These are phyloP conservation scores for Mallotus nudiflorus DNA, from an alignment of 345 rosid species.

Conservation along the genomic window DNA sequence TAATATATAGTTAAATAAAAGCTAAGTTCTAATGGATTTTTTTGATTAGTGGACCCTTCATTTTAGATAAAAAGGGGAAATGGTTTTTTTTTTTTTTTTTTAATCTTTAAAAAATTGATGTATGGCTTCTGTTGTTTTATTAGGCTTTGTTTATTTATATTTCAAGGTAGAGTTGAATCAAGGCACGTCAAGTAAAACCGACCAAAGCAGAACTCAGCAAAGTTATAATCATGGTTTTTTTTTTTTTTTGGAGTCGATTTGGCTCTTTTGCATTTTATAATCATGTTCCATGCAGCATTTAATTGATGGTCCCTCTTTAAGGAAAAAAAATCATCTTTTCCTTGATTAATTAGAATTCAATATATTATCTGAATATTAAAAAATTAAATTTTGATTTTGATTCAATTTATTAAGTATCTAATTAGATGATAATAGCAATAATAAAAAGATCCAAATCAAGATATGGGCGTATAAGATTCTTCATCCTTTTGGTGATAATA, in stretches of 20 bases:
- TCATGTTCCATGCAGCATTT: no score
- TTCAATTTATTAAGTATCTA: no score
- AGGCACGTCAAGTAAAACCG: conserved; percentile 18
- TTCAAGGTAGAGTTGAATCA: conserved; percentile 10
- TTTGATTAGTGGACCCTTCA: not conserved
- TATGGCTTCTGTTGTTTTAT: not conserved
- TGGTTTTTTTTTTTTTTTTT: not conserved
- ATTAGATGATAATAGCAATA: no score
- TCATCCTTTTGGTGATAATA: not conserved
- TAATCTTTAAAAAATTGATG: not conserved
- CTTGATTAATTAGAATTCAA: no score
- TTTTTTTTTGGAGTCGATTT: not conserved
- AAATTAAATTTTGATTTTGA: no score
- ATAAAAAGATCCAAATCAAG: not conserved
- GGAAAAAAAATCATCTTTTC: no score
- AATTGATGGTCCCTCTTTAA: no score
- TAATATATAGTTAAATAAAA: no score
- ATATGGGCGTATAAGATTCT: not conserved
- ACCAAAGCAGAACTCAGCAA: conserved; percentile 10
- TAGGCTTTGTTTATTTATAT: no score
- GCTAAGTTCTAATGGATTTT: not conserved
- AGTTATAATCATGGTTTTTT: not conserved
- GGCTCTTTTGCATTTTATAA: no score
- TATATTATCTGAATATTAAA: no score
- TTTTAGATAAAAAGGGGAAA: not conserved